phyloP scores from a whole-genome alignment of 2,329 filamentous ascomycete genomes.

The Aspergillus ochraceus region DNA sequence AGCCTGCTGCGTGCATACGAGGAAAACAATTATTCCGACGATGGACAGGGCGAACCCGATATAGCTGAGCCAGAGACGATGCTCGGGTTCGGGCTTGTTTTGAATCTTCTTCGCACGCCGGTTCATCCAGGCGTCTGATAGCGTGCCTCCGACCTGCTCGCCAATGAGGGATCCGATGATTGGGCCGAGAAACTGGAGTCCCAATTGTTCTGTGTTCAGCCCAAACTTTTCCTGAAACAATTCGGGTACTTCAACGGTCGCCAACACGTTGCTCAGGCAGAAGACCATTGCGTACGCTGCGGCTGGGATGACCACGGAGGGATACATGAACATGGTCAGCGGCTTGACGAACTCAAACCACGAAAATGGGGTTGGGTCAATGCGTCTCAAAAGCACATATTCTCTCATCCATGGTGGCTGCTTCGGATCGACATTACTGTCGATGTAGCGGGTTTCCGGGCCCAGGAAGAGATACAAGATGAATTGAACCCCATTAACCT shows the following conservation, averaged over 20 bases:
- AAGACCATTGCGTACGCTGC: slow-evolving; percentile 60
- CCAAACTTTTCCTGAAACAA: slow-evolving; percentile 57
- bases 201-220: slow-evolving; percentile 59
- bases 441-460: slow-evolving; percentile 56
- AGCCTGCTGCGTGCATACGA: slow-evolving; percentile 54
- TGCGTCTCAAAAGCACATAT: slow-evolving; percentile 50
- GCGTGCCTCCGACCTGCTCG: slow-evolving; percentile 59
- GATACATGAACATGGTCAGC: slow-evolving; percentile 46
- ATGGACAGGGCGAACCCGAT: slow-evolving; percentile 54
- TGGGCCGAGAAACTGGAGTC: slow-evolving; percentile 57
- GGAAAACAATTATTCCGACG: slow-evolving; percentile 57
- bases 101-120: slow-evolving; percentile 29
- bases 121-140: slow-evolving; percentile 61
- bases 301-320: slow-evolving; percentile 54
- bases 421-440: slow-evolving; percentile 26
- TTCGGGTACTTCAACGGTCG: slow-evolving; percentile 61
- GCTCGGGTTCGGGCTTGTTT: slow-evolving; percentile 51
- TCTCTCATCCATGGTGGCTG: slow-evolving; percentile 43
- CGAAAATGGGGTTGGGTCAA: slow-evolving; percentile 54
- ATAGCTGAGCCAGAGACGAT: slow-evolving; percentile 60
- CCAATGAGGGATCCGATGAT: slow-evolving; percentile 61
- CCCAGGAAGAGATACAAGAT: slow-evolving; percentile 57
- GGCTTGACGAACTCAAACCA: slow-evolving; percentile 55
- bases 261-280: slow-evolving; percentile 54
- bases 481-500: slow-evolving; percentile 59